phyloP scores from a whole-genome alignment of 352 stramenopile genomes.

The Pseudoperonospora humuli region DNA sequence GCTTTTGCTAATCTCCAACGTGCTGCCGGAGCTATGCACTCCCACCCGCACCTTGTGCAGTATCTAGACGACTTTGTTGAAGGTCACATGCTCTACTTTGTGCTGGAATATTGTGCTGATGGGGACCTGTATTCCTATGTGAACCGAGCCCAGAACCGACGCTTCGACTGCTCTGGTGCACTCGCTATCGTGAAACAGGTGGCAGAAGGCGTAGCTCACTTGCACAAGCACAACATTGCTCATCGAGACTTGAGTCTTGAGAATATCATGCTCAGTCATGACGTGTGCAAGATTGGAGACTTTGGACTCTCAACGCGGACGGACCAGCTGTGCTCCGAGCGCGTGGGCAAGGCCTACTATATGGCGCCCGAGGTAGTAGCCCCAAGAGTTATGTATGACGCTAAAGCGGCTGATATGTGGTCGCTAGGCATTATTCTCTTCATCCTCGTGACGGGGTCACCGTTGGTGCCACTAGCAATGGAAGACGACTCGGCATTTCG shows the following conservation, averaged over 20 bases:
- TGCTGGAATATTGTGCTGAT: too few relatives aligned
- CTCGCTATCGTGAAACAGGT: conserved; percentile 23
- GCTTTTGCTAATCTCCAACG: conserved; percentile 25
- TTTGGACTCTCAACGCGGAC: conserved; percentile 40
- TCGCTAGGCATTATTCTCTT: conserved; percentile 55
- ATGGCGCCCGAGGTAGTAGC: conserved; percentile 40
- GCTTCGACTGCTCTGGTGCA: background rate
- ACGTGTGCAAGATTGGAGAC: conserved; percentile 40
- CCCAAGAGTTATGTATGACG: conserved; percentile 17
- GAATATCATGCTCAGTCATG: conserved; percentile 31
- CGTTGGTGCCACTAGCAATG: conserved; percentile 26
- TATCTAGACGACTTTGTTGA: conserved; percentile 41
- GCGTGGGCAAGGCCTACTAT: conserved; percentile 33
- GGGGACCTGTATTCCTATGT: conserved; percentile 27
- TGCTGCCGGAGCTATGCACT: too few relatives aligned
- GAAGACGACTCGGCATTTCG: conserved; percentile 26
- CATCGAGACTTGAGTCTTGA: conserved; percentile 42
- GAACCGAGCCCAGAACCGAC: conserved; percentile 10
- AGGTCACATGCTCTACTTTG: conserved; percentile 32
- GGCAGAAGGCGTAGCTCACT: conserved; percentile 22
- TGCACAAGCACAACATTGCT: conserved; percentile 34
- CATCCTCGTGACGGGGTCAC: conserved; percentile 52
- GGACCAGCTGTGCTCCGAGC: conserved; percentile 1
- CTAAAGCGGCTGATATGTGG: conserved; percentile 53
- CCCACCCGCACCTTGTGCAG: conserved; percentile 37